A percentile compares a stretch with the other conserved stretches of the same genome.
phyloP scores from a whole-genome alignment of 148 eudicot species.

The Rhododendron kiyosumense region DNA sequence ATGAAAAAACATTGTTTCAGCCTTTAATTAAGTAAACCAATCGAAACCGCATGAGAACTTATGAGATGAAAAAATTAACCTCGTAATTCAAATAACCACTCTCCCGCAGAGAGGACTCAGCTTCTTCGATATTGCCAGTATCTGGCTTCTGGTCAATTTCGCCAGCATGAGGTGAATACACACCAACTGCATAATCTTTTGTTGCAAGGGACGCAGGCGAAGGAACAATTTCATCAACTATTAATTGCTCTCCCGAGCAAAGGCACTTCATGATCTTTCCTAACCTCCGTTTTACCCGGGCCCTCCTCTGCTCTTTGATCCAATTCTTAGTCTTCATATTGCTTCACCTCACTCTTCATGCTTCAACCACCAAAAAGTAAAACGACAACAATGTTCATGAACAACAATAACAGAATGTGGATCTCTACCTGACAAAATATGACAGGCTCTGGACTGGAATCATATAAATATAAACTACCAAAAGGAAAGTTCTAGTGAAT shows the following conservation, averaged over 20 bases:
- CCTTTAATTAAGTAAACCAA: background rate
- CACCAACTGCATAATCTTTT: conserved; percentile 33
- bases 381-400: background rate
- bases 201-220: conserved; percentile 46
- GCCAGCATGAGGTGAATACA: conserved; percentile 28
- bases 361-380: conserved; percentile 25
- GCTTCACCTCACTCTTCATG: conserved; percentile 15
- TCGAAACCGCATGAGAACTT: background rate
- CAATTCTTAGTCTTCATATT: conserved; percentile 35
- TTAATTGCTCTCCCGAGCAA: conserved; percentile 54
- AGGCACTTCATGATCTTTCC: conserved; percentile 63
- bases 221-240: conserved; percentile 38
- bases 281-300: conserved; percentile 13
- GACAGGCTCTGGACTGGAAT: background rate
- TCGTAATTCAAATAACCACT: conserved; percentile 77
- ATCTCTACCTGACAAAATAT: background rate
- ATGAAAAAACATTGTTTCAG: background rate
- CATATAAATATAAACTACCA: background rate
- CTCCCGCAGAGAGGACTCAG: conserved; percentile 85
- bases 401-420: background rate
- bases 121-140: conserved; percentile 79
- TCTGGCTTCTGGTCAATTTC: conserved; percentile 46
- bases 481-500: background rate
- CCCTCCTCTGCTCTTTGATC: conserved; percentile 21
- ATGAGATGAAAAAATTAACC: conserved; percentile 35